These are phyloP conservation scores for Pestalotiopsis sp. DNA, from an alignment of 2,329 filamentous ascomycete genomes.

Conservation along the genomic window DNA sequence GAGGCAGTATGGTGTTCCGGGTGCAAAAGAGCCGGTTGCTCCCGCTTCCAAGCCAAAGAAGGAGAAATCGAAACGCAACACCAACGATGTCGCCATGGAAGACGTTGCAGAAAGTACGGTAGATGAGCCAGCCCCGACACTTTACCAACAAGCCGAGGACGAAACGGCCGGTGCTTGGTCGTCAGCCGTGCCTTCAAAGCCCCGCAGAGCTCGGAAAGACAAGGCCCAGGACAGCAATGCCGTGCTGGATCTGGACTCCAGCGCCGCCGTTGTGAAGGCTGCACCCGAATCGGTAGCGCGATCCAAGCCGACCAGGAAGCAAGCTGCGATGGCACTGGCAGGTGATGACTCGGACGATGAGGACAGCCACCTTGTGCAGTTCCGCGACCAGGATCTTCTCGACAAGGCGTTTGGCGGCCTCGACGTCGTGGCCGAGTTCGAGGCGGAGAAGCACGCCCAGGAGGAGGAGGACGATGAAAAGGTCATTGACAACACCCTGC, in stretches of 20 bases:
- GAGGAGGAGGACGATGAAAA: constrained; percentile 81
- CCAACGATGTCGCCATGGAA: background rate
- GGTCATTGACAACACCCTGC: constrained; percentile 80
- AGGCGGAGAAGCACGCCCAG: constrained; percentile 73
- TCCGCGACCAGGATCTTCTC: constrained; percentile 69
- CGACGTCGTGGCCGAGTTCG: constrained; percentile 81
- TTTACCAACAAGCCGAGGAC: background rate
- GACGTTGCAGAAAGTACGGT: constrained; percentile 23
- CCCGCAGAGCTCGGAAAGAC: constrained; percentile 27
- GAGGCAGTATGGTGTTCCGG: constrained; percentile 63
- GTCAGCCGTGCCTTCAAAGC: constrained; percentile 22
- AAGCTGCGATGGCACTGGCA: constrained; percentile 28
- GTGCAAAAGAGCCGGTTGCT: constrained; percentile 27
- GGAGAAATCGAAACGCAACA: constrained; percentile 19
- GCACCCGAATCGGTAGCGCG: constrained; percentile 20
- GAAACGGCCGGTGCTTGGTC: constrained; percentile 34
- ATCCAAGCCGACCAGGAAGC: constrained; percentile 21
- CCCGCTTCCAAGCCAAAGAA: constrained; percentile 26
- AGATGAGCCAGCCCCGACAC: background rate
- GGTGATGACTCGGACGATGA: constrained; percentile 51
- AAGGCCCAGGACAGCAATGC: constrained; percentile 25
- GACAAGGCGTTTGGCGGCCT: constrained; percentile 86
- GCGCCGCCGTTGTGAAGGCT: constrained; percentile 27
- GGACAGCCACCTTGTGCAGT: constrained; percentile 55
- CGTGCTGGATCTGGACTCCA: constrained; percentile 32